Evolutionary conservation across 75 land plant species (phyloP).

Genomic region (Isoetes taiwanensis): DNA sequence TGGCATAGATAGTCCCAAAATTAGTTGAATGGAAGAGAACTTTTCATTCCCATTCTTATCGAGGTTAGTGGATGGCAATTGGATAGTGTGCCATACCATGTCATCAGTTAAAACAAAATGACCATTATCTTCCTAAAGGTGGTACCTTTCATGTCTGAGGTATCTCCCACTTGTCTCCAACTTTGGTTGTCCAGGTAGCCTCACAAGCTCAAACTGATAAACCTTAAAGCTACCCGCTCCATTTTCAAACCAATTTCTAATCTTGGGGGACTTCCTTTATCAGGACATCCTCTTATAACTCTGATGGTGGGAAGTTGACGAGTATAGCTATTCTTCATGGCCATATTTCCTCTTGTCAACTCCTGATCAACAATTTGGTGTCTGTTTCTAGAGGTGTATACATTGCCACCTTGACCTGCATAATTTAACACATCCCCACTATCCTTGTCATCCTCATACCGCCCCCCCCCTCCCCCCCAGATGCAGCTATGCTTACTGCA

Average conservation of each 20-base stretch:
- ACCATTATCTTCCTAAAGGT: no score
- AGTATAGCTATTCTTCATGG: conserved; percentile 42
- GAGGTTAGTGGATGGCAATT: no score
- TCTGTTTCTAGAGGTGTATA: no score
- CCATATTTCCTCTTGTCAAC: conserved; percentile 53
- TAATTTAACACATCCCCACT: conserved; percentile 17
- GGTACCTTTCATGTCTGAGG: no score
- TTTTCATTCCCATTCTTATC: no score
- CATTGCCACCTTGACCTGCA: conserved; percentile 25
- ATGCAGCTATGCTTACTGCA: conserved; percentile 26
- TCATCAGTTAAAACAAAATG: no score
- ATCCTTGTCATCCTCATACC: conserved; percentile 18
- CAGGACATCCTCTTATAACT: conserved; percentile 51
- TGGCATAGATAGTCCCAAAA: no score
- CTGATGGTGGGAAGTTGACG: conserved; percentile 37
- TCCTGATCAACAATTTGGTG: conserved; percentile 26
- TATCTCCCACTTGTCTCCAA: conserved; percentile 37
- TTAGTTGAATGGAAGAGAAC: no score
- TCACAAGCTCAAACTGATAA: conserved; percentile 42
- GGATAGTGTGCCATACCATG: no score
- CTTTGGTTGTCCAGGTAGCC: conserved; percentile 75
- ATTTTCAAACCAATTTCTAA: conserved; percentile 31
- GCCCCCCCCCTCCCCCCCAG: no score
- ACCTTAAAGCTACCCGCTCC: conserved; percentile 32
- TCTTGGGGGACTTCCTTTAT: conserved; percentile 12